Evolutionary conservation across 1,139 yeast genomes (phyloP).

Genomic region (Suhomyces bokatorum): DNA sequence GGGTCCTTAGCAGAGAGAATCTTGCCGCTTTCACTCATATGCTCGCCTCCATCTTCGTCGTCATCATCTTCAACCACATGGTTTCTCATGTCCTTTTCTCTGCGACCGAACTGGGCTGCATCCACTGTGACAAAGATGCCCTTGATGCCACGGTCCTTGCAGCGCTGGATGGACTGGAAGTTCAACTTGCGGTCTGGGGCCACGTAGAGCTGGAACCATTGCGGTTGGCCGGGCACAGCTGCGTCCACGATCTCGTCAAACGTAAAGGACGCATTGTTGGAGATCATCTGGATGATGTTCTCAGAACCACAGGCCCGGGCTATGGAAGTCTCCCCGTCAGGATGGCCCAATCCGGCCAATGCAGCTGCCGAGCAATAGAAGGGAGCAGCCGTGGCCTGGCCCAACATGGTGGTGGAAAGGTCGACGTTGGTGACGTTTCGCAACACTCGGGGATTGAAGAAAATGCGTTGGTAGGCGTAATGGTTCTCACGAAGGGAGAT

Average conservation of each 20-base stretch:
- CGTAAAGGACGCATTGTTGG: constrained; percentile 75
- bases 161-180: constrained; percentile 60
- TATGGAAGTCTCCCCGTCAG: constrained; percentile 74
- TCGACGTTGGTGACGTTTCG: constrained; percentile 63
- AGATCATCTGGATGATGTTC: constrained; percentile 75
- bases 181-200: constrained; percentile 65
- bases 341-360: constrained; percentile 74
- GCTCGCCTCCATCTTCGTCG: constrained; percentile 63
- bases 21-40: constrained; percentile 87
- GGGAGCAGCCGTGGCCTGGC: constrained; percentile 48
- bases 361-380: constrained; percentile 82
- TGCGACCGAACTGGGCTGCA: constrained; percentile 91
- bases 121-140: constrained; percentile 88
- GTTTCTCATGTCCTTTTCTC: constrained; percentile 67
- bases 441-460: constrained; percentile 81
- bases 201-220: constrained; percentile 91
- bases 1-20: constrained; percentile 78
- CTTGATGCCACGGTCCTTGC: constrained; percentile 72
- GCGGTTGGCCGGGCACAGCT: constrained; percentile 56
- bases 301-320: constrained; percentile 72
- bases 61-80: constrained; percentile 59
- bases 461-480: constrained; percentile 79
- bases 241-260: constrained; percentile 67
- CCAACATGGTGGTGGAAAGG: constrained; percentile 42
- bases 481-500: constrained; percentile 87